Base-by-base conservation (phyloP, 352 stramenopile species). In the Pilasporangium apinafurcum region DNA sequence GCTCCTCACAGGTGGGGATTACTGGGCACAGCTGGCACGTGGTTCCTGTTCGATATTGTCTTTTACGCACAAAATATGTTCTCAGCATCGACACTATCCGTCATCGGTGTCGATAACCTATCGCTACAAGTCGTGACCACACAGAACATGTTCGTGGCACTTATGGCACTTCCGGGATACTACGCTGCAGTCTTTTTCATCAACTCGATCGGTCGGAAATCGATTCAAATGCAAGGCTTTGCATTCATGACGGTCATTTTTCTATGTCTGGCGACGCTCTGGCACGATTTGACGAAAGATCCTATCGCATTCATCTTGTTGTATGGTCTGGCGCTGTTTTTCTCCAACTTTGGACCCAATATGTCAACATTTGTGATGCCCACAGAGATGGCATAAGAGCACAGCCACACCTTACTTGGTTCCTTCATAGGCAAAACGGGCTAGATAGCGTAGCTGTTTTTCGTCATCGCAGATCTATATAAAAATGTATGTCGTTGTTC, bases 361-460 rank as follows among this genome's bases (percentile, higher is more conserved):
- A 79, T 51, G 26, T 84, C 85, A 48, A 94, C 78, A 8, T 94
- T 92, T n/a, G n/a, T n/a, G n/a, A n/a, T n/a, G n/a, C n/a, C n/a
- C n/a, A n/a, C n/a, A n/a, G n/a, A n/a, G n/a, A n/a, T n/a, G n/a
- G n/a, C n/a, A n/a, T n/a, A n/a, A n/a, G n/a, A n/a, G n/a, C n/a
- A n/a, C n/a, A n/a, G n/a, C n/a, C n/a, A n/a, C n/a, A n/a, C n/a
- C n/a, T n/a, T n/a, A n/a, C n/a, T n/a, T n/a, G n/a, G n/a, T n/a
- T n/a, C n/a, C n/a, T n/a, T n/a, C n/a, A n/a, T n/a, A n/a, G n/a
- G n/a, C n/a, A n/a, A n/a, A n/a, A n/a, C n/a, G n/a, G n/a, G n/a
- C n/a, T n/a, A n/a, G n/a, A n/a, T n/a, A n/a, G n/a, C n/a, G n/a
- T n/a, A n/a, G n/a, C n/a, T n/a, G n/a, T n/a, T n/a, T n/a, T n/a